phyloP scores from a whole-genome alignment of 805 yeast species.

The Candida silvicultrix region DNA sequence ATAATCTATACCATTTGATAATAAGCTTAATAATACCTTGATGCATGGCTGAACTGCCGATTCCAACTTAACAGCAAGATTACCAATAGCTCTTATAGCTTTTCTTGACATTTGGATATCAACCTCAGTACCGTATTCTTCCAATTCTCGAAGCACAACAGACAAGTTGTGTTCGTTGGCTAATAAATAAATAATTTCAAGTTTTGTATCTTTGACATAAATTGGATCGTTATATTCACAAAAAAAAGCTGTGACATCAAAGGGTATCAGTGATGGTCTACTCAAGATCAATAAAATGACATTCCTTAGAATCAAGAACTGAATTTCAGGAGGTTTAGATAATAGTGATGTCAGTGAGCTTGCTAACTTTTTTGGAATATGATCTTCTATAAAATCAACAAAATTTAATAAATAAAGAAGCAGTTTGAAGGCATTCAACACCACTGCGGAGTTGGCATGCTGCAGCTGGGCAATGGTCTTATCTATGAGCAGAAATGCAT shows the following conservation, averaged over 20 bases:
- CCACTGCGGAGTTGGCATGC: constrained; percentile 78
- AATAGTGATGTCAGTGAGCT: constrained; percentile 62
- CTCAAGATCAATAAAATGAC: constrained; percentile 68
- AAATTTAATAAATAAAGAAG: constrained; percentile 71
- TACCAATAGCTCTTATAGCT: constrained; percentile 86
- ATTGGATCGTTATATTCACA: constrained; percentile 81
- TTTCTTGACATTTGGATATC: constrained; percentile 83
- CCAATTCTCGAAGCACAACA: constrained; percentile 64
- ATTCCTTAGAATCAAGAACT: constrained; percentile 76
- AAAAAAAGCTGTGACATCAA: constrained; percentile 77
- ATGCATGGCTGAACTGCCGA: constrained; percentile 60
- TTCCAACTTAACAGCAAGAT: constrained; percentile 72
- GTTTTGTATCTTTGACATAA: constrained; percentile 82
- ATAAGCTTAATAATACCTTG: constrained; percentile 48
- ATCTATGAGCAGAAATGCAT: constrained; percentile 62
- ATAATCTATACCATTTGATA: constrained; percentile 61
- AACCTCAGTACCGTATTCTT: constrained; percentile 82
- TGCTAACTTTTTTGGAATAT: constrained; percentile 59
- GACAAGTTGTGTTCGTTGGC: constrained; percentile 60
- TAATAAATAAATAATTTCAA: constrained; percentile 77
- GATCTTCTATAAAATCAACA: constrained; percentile 46
- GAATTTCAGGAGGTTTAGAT: constrained; percentile 75
- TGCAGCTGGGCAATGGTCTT: constrained; percentile 63
- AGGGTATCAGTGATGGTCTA: constrained; percentile 48
- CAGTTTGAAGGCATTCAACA: constrained; percentile 66